Conservation (phyloP, 306 rosid genomes). For the Dryas drummondii region DNA sequence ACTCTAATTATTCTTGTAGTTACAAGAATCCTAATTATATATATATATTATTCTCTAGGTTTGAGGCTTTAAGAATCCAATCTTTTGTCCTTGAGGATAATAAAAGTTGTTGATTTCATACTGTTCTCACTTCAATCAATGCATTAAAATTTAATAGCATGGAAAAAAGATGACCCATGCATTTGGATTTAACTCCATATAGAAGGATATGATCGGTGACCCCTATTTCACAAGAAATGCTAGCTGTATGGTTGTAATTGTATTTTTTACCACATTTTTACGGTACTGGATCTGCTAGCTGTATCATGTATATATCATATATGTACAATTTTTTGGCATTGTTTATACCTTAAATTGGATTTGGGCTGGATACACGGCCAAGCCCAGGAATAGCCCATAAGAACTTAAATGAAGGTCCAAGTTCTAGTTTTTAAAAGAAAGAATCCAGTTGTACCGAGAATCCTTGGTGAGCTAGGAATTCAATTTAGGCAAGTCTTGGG, state of each 20-base stretch:
- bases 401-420: no score
- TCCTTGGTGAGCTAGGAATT: no score
- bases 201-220: no score
- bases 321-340: background rate
- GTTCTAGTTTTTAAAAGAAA: no score
- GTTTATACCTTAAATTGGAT: no score
- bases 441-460: no score
- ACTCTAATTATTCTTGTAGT: slow-evolving; percentile 1
- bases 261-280: background rate
- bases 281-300: background rate
- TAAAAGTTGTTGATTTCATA: background rate
- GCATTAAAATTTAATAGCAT: background rate
- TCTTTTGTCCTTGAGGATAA: slow-evolving; percentile 4
- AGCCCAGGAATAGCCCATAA: no score
- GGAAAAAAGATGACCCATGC: no score
- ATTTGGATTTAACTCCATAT: no score
- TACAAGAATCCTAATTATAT: background rate
- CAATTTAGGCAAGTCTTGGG: no score
- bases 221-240: no score
- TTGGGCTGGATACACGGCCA: no score
- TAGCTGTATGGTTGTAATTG: background rate
- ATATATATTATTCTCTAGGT: background rate
- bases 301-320: background rate
- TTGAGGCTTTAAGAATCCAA: slow-evolving; percentile 11
- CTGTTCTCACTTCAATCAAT: slow-evolving; percentile 20